Evolutionary conservation across 176 grass and related monocot genomes (phyloP).

Genomic region (Tuctoria greenei): DNA sequence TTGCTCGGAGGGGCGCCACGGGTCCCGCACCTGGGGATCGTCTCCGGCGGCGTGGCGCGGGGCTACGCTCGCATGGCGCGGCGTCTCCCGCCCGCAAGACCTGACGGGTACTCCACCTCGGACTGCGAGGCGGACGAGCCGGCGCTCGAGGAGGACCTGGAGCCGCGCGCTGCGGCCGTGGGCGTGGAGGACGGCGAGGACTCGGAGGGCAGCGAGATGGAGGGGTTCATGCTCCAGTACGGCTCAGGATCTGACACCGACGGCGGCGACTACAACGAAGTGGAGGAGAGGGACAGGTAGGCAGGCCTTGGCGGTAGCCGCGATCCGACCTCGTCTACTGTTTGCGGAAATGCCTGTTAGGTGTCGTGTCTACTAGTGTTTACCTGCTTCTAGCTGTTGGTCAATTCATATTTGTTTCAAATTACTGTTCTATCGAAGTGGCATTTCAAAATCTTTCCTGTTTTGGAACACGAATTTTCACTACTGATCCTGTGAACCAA

Average conservation of each 20-base stretch:
- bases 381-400: not conserved
- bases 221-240: conserved; percentile 30
- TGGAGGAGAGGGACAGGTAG: not conserved
- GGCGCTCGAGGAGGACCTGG: not conserved
- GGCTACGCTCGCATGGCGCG: conserved; percentile 52
- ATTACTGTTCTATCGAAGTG: not conserved
- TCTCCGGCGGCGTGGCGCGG: not conserved
- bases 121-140: conserved; percentile 47
- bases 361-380: not conserved
- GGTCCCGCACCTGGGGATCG: not conserved
- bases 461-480: not conserved
- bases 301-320: too few species aligned
- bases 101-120: conserved; percentile 56
- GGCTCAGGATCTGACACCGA: not conserved
- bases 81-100: conserved; percentile 40
- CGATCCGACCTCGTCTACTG: not conserved
- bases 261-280: not conserved
- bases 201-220: conserved; percentile 5
- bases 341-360: conserved; percentile 31
- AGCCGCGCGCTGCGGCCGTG: not conserved
- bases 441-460: not conserved
- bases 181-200: conserved; percentile 4
- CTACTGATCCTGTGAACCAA: not conserved
- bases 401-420: too few species aligned
- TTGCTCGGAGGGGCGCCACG: not conserved